Percentiles rank a stretch among this genome's conserved stretches.
phyloP scores from a whole-genome alignment of 192 early-diverging fungal species.

The Dissophora globulifera region DNA sequence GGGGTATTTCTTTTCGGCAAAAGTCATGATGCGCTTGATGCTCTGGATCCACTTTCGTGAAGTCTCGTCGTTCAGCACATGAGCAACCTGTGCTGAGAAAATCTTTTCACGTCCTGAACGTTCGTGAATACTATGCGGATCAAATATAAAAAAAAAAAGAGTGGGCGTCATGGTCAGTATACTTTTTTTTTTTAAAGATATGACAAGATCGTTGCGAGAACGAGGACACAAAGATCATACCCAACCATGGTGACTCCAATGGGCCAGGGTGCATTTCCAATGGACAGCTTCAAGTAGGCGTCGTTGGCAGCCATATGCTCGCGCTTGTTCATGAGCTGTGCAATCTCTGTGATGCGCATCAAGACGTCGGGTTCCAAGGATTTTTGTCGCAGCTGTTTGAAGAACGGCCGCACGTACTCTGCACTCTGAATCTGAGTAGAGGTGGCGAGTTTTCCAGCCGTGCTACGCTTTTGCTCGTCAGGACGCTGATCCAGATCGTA shows the following conservation, averaged over 20 bases:
- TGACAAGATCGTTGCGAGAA: too few relatives aligned
- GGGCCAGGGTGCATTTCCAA: slow-evolving; percentile 99
- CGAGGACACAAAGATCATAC: too few relatives aligned
- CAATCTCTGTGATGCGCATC: slow-evolving; percentile 92
- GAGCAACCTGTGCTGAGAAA: slow-evolving; percentile 93
- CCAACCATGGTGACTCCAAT: slow-evolving; percentile 96
- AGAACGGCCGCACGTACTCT: slow-evolving; percentile 94
- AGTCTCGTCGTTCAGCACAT: slow-evolving; percentile 96
- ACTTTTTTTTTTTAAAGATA: too few relatives aligned
- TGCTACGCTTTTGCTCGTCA: slow-evolving; percentile 80
- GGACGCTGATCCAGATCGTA: slow-evolving; percentile 76
- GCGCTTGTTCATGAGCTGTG: slow-evolving; percentile 80
- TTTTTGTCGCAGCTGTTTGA: slow-evolving; percentile 82
- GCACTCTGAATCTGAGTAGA: slow-evolving; percentile 86
- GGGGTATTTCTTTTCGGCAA: slow-evolving; percentile 92
- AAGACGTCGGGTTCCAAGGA: slow-evolving; percentile 86
- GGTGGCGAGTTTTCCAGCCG: slow-evolving; percentile 81
- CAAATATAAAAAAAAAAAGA: neutral
- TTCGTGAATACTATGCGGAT: slow-evolving; percentile 95
- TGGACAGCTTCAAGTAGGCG: slow-evolving; percentile 90
- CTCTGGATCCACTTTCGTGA: slow-evolving; percentile 99
- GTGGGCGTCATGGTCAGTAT: too few relatives aligned
- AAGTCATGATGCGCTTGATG: slow-evolving; percentile 96
- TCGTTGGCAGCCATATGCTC: slow-evolving; percentile 95
- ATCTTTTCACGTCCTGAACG: slow-evolving; percentile 97